Base-by-base conservation (phyloP, 2,329 filamentous ascomycete genomes). In the Zarea fungicola region DNA sequence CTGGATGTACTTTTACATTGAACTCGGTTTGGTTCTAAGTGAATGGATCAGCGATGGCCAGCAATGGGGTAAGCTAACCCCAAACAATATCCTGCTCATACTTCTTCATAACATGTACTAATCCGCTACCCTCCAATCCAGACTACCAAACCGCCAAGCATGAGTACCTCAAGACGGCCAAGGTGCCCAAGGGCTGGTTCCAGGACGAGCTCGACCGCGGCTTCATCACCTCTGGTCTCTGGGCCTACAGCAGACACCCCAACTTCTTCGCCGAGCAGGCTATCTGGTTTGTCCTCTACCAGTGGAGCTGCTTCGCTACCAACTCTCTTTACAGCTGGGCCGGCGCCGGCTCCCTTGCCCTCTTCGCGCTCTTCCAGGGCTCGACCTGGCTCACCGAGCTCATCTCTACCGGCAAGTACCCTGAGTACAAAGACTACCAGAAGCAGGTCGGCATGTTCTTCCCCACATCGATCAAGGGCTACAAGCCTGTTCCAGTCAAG, bases 191-290 rank as follows among this genome's bases (percentile, higher is more conserved):
- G 5, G 76, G 70, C 19, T 90, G 77, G 65, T 77, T 75, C 1
- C 81, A 84, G 56, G 81, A 81, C 52, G 89, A 96, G 47, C 79
- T 99, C 22, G 89, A 96, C 55, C 86, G 92, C 31, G 93, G 93
- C 35, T 99, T 99, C 69, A 77, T 87, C 55, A 85, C 88, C 8
- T 81, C 77, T 5, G 93, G 93, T 0, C 74, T 99, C 7, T 99
- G 88, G 85, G 85, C 83, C 1, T 90, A 84, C 72, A 92, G 86
- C 58, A 80, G 93, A 39, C 95, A 99, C 65, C 93, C 93, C 41
- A 99, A 99, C 67, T 99, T 97, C 62, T 82, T 87, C 5, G 89
- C 88, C 5, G 93, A 99, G 69, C 93, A 97, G 69, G 75, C 83
- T 25, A 83, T 97, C 59, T 99, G 93, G 93, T 76, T 95, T 47